Conservation (phyloP, 176 grass and related monocot genomes). For the Chrysopogon serrulatus region DNA sequence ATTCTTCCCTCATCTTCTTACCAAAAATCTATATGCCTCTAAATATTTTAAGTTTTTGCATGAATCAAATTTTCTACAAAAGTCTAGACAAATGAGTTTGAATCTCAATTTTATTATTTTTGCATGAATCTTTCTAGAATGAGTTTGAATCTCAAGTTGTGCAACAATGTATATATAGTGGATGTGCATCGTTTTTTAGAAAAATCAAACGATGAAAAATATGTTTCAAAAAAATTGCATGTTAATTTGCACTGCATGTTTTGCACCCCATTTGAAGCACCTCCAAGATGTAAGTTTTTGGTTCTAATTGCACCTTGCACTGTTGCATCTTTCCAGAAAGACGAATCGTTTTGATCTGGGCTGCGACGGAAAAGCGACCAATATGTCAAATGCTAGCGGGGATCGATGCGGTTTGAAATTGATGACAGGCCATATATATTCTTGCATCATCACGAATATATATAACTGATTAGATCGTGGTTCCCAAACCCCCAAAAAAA, state of each 20-base stretch:
- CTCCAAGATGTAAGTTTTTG: not conserved
- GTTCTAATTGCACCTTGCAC: too few relatives aligned
- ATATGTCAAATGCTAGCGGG: conserved; percentile 7
- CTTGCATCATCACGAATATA: not conserved
- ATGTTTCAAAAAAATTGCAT: too few relatives aligned
- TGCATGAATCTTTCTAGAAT: too few relatives aligned
- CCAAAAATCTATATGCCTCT: too few relatives aligned
- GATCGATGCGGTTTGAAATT: not conserved
- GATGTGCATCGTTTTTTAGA: not conserved
- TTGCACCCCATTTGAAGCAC: not conserved
- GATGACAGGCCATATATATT: not conserved
- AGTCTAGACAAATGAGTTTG: too few relatives aligned
- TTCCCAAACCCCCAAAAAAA: conserved; percentile 15
- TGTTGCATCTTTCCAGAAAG: too few relatives aligned
- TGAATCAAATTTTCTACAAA: too few relatives aligned
- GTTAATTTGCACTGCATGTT: not conserved
- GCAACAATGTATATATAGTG: too few relatives aligned
- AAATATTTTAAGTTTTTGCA: too few relatives aligned
- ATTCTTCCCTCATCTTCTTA: too few relatives aligned
- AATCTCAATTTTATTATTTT: too few relatives aligned
- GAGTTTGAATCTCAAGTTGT: too few relatives aligned
- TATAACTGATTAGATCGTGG: conserved; percentile 5
- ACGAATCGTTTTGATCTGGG: not conserved
- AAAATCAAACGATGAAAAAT: not conserved
- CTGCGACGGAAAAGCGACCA: not conserved